Evolutionary conservation across 768 basidiomycete genomes (phyloP).

Genomic region (Scleroderma bovista): DNA sequence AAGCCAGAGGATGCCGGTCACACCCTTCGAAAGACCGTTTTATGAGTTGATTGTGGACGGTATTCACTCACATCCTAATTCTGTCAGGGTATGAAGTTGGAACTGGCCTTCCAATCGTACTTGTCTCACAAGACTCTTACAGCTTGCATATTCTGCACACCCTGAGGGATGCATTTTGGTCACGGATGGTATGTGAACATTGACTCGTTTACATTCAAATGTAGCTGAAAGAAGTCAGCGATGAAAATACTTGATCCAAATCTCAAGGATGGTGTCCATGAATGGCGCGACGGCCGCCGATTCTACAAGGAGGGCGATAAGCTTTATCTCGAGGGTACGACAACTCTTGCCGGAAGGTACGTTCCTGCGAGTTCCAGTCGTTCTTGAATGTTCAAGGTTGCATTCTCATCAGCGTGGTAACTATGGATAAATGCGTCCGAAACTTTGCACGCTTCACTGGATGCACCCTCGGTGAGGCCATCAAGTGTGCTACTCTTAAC

Average conservation of each 20-base stretch:
- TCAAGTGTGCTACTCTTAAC: conserved; percentile 81
- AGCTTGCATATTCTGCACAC: conserved; percentile 80
- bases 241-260: conserved; percentile 85
- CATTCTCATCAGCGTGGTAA: conserved; percentile 54
- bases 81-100: conserved; percentile 59
- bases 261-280: conserved; percentile 76
- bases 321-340: conserved; percentile 79
- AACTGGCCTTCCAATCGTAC: neutral
- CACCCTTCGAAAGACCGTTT: conserved; percentile 62
- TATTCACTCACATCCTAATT: conserved; percentile 86
- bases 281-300: conserved; percentile 80
- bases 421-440: conserved; percentile 78
- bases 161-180: conserved; percentile 85
- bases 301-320: conserved; percentile 79
- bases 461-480: conserved; percentile 76
- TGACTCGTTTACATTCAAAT: neutral
- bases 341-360: conserved; percentile 85
- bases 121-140: conserved; percentile 2
- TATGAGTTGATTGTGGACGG: conserved; percentile 91
- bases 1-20: conserved; percentile 44
- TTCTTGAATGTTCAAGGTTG: neutral
- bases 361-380: conserved; percentile 10
- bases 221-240: conserved; percentile 36
- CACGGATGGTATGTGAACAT: conserved; percentile 64
- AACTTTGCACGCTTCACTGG: conserved; percentile 84